These are phyloP conservation scores for Aspergillus sp. DNA, from an alignment of 2,329 filamentous ascomycete species.

Conservation along the genomic window DNA sequence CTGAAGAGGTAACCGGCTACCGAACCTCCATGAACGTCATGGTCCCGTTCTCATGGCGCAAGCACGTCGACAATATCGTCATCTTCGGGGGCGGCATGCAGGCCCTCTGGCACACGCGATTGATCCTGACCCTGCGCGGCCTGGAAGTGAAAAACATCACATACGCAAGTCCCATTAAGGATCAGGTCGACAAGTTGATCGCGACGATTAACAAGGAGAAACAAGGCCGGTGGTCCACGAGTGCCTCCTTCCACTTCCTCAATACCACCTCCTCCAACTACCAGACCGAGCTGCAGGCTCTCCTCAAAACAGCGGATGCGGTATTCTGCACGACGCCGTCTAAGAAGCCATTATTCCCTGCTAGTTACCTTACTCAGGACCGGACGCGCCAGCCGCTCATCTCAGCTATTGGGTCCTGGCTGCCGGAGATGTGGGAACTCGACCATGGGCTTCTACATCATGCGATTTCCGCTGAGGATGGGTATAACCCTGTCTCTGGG, in stretches of 20 bases:
- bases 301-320: not conserved
- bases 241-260: not conserved
- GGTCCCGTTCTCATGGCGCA: conserved; percentile 34
- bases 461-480: not conserved
- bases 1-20: conserved; percentile 69
- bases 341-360: not conserved
- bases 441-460: conserved; percentile 28
- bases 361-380: not conserved
- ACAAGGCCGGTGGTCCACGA: not conserved
- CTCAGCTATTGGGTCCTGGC: conserved; percentile 46
- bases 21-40: conserved; percentile 68
- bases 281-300: not conserved
- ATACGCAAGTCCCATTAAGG: not conserved
- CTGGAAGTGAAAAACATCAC: not conserved
- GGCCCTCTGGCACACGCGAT: conserved; percentile 39
- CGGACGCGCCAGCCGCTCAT: conserved; percentile 32
- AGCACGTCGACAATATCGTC: conserved; percentile 22
- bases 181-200: not conserved
- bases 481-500: not conserved
- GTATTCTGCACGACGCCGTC: not conserved
- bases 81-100: conserved; percentile 43
- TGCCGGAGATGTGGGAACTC: conserved; percentile 45
- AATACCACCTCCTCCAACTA: not conserved
- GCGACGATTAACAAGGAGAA: not conserved
- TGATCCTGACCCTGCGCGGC: conserved; percentile 44